These are phyloP conservation scores for Kwoniella shandongensis DNA, from an alignment of 768 basidiomycete species.

Conservation along the genomic window DNA sequence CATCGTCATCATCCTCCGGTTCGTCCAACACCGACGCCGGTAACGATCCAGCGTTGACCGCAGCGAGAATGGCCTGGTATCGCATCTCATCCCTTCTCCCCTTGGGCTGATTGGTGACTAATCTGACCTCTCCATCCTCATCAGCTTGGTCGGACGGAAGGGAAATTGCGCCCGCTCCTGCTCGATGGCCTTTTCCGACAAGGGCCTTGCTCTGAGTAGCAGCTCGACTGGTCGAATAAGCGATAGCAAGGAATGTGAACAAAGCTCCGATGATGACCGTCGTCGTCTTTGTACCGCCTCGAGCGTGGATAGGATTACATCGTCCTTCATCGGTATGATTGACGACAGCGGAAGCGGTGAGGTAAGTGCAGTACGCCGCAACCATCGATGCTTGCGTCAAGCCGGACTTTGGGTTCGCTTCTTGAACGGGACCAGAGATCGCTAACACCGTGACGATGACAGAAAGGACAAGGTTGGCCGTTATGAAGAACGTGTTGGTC, in stretches of 20 bases:
- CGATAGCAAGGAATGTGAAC: slow-evolving; percentile 97
- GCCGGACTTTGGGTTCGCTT: slow-evolving; percentile 88
- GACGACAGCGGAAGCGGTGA: slow-evolving; percentile 86
- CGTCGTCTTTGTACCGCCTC: slow-evolving; percentile 69
- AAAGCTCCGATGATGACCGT: slow-evolving; percentile 85
- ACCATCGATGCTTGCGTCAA: slow-evolving; percentile 96
- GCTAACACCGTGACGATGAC: slow-evolving; percentile 77
- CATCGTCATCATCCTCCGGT: slow-evolving; percentile 68
- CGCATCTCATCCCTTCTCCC: slow-evolving; percentile 76
- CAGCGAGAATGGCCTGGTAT: slow-evolving; percentile 90
- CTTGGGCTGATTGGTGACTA: slow-evolving; percentile 78
- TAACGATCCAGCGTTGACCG: slow-evolving; percentile 93
- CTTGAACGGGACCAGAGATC: slow-evolving; percentile 82
- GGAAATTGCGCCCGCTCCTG: slow-evolving; percentile 62
- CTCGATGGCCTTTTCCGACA: slow-evolving; percentile 66
- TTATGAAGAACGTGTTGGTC: slow-evolving; percentile 95
- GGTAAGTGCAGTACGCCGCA: slow-evolving; percentile 94
- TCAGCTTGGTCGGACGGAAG: slow-evolving; percentile 61
- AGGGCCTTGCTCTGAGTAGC: slow-evolving; percentile 93
- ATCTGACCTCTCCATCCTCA: slow-evolving; percentile 58
- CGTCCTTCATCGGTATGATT: slow-evolving; percentile 72
- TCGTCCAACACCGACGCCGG: slow-evolving; percentile 86
- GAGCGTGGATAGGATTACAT: slow-evolving; percentile 84
- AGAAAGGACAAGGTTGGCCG: slow-evolving; percentile 81
- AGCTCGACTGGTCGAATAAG: slow-evolving; percentile 92